Evolutionary conservation across 2,329 filamentous ascomycete species (phyloP), one percentile per base, ranked within the genome.

Genomic region (Cladosporium velox): DNA sequence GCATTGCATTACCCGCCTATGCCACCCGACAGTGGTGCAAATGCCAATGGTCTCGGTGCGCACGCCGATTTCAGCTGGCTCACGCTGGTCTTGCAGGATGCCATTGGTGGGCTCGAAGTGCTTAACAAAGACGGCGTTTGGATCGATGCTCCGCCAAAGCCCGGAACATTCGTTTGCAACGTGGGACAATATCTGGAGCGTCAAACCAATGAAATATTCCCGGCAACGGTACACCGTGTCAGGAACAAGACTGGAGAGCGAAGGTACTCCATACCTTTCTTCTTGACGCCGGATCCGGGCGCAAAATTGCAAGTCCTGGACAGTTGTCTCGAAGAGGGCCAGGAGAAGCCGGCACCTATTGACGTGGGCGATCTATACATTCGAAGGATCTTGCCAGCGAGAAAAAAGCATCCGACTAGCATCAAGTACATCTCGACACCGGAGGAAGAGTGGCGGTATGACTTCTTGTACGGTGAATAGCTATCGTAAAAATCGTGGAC

Each of bases 101-200:
- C 76, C 1, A 79, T 79, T 0, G 76, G 74, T 2, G 77, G 76
- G 3, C 72, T 83, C 0, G 79, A 83, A 67, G 79, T 83, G 12
- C 66, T 72, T 8, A 76, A 77, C 63, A 79, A 79, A 68, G 74
- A 78, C 38, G 75, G 75, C 3, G 70, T 66, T 0, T 84, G 81
- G 82, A 73, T 83, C 1, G 72, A 76, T 44, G 81, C 80, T 0
- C 75, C 81, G 59, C 81, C 81, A 0, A 72, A 81, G 0, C 74
- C 75, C 0, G 81, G 79, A 6, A 76, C 79, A 0, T 83, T 82
- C 66, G 80, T 84, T 11, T 81, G 84, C 14, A 84, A 84, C 68
- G 80, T 84, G 30, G 82, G 81, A 1, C 82, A 84, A 68, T 82
- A 82, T 79, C 78, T 84, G 69, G 78, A 82, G 75, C 71, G 78